phyloP scores from a whole-genome alignment of 2,329 filamentous ascomycete genomes.

The Torrubiella hemipterigena region DNA sequence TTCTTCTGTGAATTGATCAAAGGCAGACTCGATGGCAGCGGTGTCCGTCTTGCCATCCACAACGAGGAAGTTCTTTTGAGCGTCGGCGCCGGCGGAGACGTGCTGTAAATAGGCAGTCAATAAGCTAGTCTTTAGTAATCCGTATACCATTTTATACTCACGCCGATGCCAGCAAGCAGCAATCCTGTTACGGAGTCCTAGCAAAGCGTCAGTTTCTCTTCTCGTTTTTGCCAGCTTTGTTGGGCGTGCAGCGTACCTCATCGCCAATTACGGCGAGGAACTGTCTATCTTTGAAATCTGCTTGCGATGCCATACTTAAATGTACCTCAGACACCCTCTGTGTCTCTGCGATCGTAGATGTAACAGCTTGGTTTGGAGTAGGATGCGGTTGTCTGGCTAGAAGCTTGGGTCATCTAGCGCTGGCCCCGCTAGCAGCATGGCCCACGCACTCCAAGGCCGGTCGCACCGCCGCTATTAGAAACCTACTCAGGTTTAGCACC shows the following conservation, averaged over 20 bases:
- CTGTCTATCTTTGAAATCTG: constrained; percentile 71
- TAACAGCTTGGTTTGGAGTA: not conserved
- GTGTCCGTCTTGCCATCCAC: constrained; percentile 91
- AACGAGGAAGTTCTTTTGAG: constrained; percentile 95
- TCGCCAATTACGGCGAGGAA: constrained; percentile 97
- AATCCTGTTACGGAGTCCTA: constrained; percentile 95
- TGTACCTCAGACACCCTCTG: too few species aligned
- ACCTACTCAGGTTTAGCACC: too few species aligned
- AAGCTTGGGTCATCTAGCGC: too few species aligned
- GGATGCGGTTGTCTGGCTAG: too few species aligned
- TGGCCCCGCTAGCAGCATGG: too few species aligned
- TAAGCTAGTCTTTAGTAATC: not conserved
- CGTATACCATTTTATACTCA: constrained; percentile 26
- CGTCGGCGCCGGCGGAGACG: constrained; percentile 76
- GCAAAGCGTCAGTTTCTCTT: constrained; percentile 10
- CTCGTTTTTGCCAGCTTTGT: not conserved
- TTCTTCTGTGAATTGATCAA: constrained; percentile 77
- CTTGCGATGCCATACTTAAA: constrained; percentile 38
- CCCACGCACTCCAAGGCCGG: too few species aligned
- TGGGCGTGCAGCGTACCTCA: constrained; percentile 48
- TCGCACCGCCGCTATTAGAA: too few species aligned
- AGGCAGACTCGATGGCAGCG: constrained; percentile 75
- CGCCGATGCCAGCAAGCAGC: constrained; percentile 88
- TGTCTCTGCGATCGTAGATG: too few species aligned
- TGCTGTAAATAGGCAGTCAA: constrained; percentile 43